Conservation (phyloP, 2,329 filamentous ascomycete species). For the Colletotrichum eremochloae region DNA sequence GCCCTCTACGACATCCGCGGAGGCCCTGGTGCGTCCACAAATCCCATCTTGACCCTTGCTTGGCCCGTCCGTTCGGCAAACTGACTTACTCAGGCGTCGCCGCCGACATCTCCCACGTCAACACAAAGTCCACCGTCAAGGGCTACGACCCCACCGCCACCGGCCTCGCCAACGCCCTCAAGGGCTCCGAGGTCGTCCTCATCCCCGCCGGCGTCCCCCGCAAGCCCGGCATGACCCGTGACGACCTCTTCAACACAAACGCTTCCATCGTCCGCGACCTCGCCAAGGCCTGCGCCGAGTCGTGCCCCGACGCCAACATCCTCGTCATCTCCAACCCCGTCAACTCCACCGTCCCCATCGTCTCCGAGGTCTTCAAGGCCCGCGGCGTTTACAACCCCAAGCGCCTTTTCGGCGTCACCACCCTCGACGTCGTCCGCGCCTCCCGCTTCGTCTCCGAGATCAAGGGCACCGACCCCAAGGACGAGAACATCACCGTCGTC, state of each 20-base stretch:
- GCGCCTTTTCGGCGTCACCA: conserved; percentile 99
- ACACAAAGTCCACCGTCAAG: conserved; percentile 95
- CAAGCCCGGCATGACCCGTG: conserved; percentile 99
- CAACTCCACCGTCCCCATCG: conserved; percentile 99
- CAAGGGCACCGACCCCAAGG: conserved; percentile 89
- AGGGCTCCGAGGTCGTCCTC: conserved; percentile 92
- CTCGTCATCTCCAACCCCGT: conserved; percentile 99
- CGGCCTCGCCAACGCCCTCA: conserved; percentile 83
- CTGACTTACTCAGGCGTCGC: conserved; percentile 80
- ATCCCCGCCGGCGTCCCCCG: conserved; percentile 98
- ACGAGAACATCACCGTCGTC: conserved; percentile 95
- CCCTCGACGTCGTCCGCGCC: conserved; percentile 97
- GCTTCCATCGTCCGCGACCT: conserved; percentile 99
- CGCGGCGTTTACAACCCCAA: conserved; percentile 98
- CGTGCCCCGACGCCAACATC: conserved; percentile 92
- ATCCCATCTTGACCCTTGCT: no score
- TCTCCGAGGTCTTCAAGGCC: conserved; percentile 96
- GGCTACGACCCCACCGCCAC: conserved; percentile 85
- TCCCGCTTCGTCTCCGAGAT: conserved; percentile 97
- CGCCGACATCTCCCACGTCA: conserved; percentile 98
- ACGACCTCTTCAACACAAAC: conserved; percentile 99
- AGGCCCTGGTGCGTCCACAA: conserved; percentile 79
- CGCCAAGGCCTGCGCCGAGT: conserved; percentile 92
- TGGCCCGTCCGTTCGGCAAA: neutral
- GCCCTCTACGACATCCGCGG: conserved; percentile 98